phyloP scores from a whole-genome alignment of 192 early-diverging fungal genomes.

The Chytriomyces hyalinus region DNA sequence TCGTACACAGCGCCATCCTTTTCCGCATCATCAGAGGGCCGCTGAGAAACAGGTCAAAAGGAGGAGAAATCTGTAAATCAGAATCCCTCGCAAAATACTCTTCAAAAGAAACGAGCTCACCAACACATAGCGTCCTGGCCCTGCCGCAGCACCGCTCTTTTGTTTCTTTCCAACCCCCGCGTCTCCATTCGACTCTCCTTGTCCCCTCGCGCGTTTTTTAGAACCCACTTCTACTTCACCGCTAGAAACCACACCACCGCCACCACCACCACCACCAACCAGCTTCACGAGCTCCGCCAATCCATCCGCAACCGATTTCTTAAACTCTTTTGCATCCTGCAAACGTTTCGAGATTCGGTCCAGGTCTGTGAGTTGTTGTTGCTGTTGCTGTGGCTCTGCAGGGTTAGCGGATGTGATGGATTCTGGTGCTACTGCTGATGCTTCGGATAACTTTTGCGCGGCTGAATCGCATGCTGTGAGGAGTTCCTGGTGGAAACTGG shows the following conservation, averaged over 20 bases:
- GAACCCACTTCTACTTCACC: background rate
- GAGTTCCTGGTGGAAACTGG: too few relatives aligned
- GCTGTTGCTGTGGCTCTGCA: background rate
- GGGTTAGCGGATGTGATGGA: background rate
- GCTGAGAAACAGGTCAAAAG: background rate
- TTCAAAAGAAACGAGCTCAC: background rate
- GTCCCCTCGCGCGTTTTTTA: background rate
- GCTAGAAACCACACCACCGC: background rate
- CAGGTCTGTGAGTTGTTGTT: background rate
- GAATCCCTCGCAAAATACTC: background rate
- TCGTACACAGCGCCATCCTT: background rate
- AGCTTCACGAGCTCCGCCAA: background rate
- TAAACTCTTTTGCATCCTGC: background rate
- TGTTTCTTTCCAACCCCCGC: constrained; percentile 13
- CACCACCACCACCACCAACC: background rate
- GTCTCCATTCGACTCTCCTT: constrained; percentile 18
- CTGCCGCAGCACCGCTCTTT: background rate
- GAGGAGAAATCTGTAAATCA: background rate
- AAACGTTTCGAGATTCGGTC: background rate
- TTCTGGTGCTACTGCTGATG: background rate
- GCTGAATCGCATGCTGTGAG: too few relatives aligned
- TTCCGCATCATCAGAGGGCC: background rate
- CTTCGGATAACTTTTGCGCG: background rate
- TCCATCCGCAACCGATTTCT: background rate
- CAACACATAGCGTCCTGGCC: background rate